These are phyloP conservation scores for Carex pumila DNA, from an alignment of 176 grass and related monocot genomes.

Conservation along the genomic window DNA sequence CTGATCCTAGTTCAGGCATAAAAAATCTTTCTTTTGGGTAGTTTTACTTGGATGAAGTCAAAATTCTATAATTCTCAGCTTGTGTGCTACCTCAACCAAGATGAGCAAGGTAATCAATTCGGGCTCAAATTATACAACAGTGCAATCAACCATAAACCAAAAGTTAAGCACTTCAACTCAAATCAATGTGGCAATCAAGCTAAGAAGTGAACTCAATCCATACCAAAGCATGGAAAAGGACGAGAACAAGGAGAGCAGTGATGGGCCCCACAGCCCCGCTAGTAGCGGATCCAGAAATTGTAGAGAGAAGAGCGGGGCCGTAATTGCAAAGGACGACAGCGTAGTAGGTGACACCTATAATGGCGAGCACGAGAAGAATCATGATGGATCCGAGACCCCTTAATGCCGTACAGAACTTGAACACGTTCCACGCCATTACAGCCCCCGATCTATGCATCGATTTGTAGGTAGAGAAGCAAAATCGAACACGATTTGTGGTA, in stretches of 20 bases:
- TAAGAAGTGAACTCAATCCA: not conserved
- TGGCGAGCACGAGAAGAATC: slow-evolving; percentile 85
- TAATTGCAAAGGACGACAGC: slow-evolving; percentile 83
- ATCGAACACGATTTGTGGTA: not conserved
- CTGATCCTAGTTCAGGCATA: not conserved
- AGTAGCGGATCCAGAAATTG: not conserved
- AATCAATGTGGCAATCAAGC: not conserved
- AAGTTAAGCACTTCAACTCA: not conserved
- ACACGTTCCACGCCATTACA: slow-evolving; percentile 91
- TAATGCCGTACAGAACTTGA: slow-evolving; percentile 93
- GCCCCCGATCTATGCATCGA: slow-evolving; percentile 76
- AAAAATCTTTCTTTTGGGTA: not conserved
- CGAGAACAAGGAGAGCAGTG: slow-evolving; percentile 43
- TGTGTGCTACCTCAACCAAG: not conserved
- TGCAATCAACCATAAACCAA: not conserved
- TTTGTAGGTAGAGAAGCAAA: not conserved
- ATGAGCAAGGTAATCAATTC: not conserved
- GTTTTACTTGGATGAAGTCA: not conserved
- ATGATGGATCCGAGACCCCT: slow-evolving; percentile 85
- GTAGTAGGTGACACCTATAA: slow-evolving; percentile 83
- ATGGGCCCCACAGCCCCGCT: slow-evolving; percentile 26
- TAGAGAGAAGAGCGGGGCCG: slow-evolving; percentile 46
- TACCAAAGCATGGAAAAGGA: slow-evolving; percentile 85
- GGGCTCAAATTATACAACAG: not conserved
- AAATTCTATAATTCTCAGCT: not conserved